Evolutionary conservation across 108 stramenopile species (phyloP).

Genomic region (Nitzschia inconspicua): DNA sequence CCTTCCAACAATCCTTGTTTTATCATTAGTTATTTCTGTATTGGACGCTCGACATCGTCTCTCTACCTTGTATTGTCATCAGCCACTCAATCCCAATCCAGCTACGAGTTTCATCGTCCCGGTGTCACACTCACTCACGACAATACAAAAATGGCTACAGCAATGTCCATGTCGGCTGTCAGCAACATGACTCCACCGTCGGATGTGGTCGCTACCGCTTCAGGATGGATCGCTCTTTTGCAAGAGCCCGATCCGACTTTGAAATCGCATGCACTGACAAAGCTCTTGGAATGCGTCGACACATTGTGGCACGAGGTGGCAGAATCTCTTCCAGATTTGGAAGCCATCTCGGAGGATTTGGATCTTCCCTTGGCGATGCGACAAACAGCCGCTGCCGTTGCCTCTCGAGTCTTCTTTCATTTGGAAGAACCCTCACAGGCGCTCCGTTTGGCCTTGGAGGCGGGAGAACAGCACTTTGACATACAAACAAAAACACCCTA

Average conservation of each 20-base stretch:
- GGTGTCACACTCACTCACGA: not conserved
- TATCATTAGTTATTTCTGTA: no score
- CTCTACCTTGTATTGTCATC: no score
- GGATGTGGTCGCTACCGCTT: conserved; percentile 44
- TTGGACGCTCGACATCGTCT: no score
- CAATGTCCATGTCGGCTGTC: conserved; percentile 13
- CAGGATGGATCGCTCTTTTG: conserved; percentile 72
- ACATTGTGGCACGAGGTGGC: conserved; percentile 86
- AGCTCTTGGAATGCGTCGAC: conserved; percentile 66
- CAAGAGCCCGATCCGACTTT: conserved; percentile 59
- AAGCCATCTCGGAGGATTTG: conserved; percentile 74
- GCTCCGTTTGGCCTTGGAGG: conserved; percentile 85
- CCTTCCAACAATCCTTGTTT: no score
- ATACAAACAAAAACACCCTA: conserved; percentile 50
- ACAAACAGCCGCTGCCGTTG: conserved; percentile 88
- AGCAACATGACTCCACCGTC: conserved; percentile 1
- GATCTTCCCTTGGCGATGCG: conserved; percentile 36
- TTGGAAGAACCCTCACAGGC: conserved; percentile 97
- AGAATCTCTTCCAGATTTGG: conserved; percentile 73
- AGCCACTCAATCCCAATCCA: no score
- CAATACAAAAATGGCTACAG: conserved; percentile 12
- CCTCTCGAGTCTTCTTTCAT: conserved; percentile 95
- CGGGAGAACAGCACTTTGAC: conserved; percentile 85
- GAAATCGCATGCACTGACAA: conserved; percentile 50
- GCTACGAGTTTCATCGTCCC: no score